phyloP scores from a whole-genome alignment of 805 yeast species.

The Nakazawaea wickerhamii region DNA sequence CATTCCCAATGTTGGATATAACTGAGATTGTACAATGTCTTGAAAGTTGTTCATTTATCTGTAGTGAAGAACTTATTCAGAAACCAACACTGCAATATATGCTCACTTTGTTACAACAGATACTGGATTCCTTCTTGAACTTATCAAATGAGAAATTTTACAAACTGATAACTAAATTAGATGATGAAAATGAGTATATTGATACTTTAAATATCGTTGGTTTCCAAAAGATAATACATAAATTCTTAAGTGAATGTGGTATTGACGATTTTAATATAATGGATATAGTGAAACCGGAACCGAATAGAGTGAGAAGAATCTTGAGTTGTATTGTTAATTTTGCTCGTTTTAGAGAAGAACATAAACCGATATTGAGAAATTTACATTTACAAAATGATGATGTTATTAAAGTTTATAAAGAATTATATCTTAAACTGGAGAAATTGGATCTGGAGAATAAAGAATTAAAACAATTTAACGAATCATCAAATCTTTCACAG shows the following conservation, averaged over 20 bases:
- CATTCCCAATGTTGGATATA: slow-evolving; percentile 27
- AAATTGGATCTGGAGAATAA: slow-evolving; percentile 29
- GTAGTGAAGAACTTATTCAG: slow-evolving; percentile 22
- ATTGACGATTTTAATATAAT: slow-evolving; percentile 68
- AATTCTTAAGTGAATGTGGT: slow-evolving; percentile 68
- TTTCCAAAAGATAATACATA: slow-evolving; percentile 53
- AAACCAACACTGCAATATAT: slow-evolving; percentile 28
- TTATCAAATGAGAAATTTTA: slow-evolving; percentile 26
- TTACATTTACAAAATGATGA: slow-evolving; percentile 50
- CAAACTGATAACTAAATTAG: slow-evolving; percentile 21
- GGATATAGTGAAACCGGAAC: slow-evolving; percentile 78
- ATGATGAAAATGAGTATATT: slow-evolving; percentile 15
- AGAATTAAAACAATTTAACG: slow-evolving; percentile 26
- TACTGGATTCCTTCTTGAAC: slow-evolving; percentile 28
- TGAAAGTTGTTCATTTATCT: slow-evolving; percentile 13
- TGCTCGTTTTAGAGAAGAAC: slow-evolving; percentile 78
- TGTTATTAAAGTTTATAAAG: slow-evolving; percentile 39
- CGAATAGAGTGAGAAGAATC: slow-evolving; percentile 54
- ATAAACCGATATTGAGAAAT: slow-evolving; percentile 62
- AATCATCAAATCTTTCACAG: slow-evolving; percentile 31
- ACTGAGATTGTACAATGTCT: slow-evolving; percentile 23
- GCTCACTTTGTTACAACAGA: slow-evolving; percentile 27
- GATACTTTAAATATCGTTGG: slow-evolving; percentile 47
- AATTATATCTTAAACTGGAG: slow-evolving; percentile 36
- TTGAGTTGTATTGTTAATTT: slow-evolving; percentile 81